Percentiles rank a stretch among this genome's conserved stretches.
These are phyloP conservation scores for Moelleriella libera DNA, from an alignment of 2,329 filamentous ascomycete species.

Conservation along the genomic window DNA sequence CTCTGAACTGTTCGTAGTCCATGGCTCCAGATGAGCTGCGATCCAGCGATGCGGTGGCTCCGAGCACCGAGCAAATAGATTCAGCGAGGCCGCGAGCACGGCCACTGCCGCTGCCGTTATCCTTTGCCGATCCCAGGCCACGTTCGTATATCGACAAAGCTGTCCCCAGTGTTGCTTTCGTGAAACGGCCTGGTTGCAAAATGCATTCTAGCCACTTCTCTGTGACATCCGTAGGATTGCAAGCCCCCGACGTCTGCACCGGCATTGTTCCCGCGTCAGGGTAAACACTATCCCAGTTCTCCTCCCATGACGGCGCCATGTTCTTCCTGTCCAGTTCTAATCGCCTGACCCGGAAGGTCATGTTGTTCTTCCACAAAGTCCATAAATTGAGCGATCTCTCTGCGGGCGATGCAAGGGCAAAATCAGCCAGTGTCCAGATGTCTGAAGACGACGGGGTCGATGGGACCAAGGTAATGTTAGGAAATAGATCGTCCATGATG, in stretches of 20 bases:
- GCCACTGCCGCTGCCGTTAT: constrained; percentile 11
- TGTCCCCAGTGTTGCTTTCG: constrained; percentile 65
- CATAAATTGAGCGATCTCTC: constrained; percentile 50
- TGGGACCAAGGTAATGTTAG: constrained; percentile 45
- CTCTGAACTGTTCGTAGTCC: constrained; percentile 63
- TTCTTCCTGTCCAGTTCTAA: constrained; percentile 59
- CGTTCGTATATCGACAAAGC: constrained; percentile 71
- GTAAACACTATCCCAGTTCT: constrained; percentile 56
- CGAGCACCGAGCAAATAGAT: constrained; percentile 59
- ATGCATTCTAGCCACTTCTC: constrained; percentile 82
- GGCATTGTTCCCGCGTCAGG: constrained; percentile 41
- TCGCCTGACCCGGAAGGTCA: constrained; percentile 59
- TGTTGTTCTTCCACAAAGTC: constrained; percentile 77
- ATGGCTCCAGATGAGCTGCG: constrained; percentile 48
- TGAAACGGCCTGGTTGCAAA: constrained; percentile 72
- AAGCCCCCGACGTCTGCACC: constrained; percentile 43
- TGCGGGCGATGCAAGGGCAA: constrained; percentile 43
- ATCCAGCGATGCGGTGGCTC: constrained; percentile 51
- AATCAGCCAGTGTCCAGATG: constrained; percentile 71
- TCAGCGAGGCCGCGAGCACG: constrained; percentile 53
- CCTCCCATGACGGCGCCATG: constrained; percentile 45
- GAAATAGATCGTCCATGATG: constrained; percentile 58
- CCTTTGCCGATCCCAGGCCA: constrained; percentile 26
- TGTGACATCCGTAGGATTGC: constrained; percentile 54
- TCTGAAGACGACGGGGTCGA: constrained; percentile 56